phyloP scores from a whole-genome alignment of 495 filamentous ascomycete genomes.

The Aspergillus kassunensis region DNA sequence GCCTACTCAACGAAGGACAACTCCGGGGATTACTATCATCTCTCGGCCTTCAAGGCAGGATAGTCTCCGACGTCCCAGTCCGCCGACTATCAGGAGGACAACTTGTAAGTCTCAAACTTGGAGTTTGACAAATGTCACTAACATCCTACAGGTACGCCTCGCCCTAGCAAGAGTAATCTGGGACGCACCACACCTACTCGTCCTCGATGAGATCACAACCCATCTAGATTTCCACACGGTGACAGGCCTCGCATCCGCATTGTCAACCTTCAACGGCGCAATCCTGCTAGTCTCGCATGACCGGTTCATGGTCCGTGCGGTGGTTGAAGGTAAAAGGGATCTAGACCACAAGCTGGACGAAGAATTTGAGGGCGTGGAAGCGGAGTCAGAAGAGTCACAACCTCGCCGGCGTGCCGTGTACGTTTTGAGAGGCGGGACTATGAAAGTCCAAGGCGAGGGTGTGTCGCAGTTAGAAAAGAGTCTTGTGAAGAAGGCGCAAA shows the following conservation, averaged over 20 bases:
- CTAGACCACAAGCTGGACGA: slow-evolving; percentile 38
- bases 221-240: slow-evolving; percentile 79
- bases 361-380: slow-evolving; percentile 48
- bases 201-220: slow-evolving; percentile 84
- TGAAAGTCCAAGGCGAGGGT: slow-evolving; percentile 53
- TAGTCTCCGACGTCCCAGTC: slow-evolving; percentile 67
- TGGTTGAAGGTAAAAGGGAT: slow-evolving; percentile 60
- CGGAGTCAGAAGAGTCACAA: slow-evolving; percentile 42
- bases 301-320: slow-evolving; percentile 65
- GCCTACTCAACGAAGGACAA: slow-evolving; percentile 56
- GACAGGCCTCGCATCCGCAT: slow-evolving; percentile 58
- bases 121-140: neutral
- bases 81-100: slow-evolving; percentile 70
- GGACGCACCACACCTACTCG: slow-evolving; percentile 64
- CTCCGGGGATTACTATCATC: slow-evolving; percentile 56
- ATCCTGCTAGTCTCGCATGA: slow-evolving; percentile 74
- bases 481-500: slow-evolving; percentile 54
- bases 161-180: slow-evolving; percentile 66
- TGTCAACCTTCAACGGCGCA: slow-evolving; percentile 65
- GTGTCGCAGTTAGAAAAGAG: slow-evolving; percentile 62
- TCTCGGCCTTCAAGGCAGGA: slow-evolving; percentile 61
- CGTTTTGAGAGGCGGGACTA: slow-evolving; percentile 51
- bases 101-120: slow-evolving; percentile 33
- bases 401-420: slow-evolving; percentile 54
- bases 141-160: slow-evolving; percentile 53